Conservation (phyloP, 805 yeast species). For the Dipodascus albidus region DNA sequence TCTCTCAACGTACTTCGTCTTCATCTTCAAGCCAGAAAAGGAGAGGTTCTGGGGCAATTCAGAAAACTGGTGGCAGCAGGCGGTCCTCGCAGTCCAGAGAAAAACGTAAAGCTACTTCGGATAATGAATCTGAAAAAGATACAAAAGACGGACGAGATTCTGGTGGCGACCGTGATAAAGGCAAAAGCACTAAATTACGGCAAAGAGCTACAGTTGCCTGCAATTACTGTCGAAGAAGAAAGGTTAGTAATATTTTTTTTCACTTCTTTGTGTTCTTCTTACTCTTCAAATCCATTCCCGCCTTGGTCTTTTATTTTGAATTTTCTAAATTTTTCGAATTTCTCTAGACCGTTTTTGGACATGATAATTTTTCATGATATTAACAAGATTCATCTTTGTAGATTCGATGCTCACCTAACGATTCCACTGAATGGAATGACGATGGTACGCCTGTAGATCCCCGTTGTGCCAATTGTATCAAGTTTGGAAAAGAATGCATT, state of each 20-base stretch:
- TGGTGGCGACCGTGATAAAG: background rate
- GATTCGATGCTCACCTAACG: background rate
- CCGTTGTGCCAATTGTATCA: background rate
- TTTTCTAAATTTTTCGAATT: too few relatives aligned
- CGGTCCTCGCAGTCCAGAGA: background rate
- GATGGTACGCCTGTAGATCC: background rate
- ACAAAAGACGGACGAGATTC: background rate
- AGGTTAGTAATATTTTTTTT: background rate
- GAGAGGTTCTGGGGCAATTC: background rate
- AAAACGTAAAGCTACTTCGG: background rate
- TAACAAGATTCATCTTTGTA: background rate
- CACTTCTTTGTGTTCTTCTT: too few relatives aligned
- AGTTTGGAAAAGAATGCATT: background rate
- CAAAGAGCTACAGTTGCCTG: slow-evolving; percentile 1
- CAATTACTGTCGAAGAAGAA: background rate
- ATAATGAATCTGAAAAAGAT: background rate
- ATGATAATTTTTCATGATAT: too few relatives aligned
- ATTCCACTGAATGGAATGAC: background rate
- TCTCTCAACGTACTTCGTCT: background rate
- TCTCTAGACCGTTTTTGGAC: background rate
- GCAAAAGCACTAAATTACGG: background rate
- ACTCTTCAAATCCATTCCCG: background rate
- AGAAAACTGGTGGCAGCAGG: background rate
- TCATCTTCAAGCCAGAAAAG: background rate
- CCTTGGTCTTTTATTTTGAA: too few relatives aligned